These are phyloP conservation scores for Pestalotiopsis sp. DNA, from an alignment of 2,329 filamentous ascomycete species.

Conservation along the genomic window DNA sequence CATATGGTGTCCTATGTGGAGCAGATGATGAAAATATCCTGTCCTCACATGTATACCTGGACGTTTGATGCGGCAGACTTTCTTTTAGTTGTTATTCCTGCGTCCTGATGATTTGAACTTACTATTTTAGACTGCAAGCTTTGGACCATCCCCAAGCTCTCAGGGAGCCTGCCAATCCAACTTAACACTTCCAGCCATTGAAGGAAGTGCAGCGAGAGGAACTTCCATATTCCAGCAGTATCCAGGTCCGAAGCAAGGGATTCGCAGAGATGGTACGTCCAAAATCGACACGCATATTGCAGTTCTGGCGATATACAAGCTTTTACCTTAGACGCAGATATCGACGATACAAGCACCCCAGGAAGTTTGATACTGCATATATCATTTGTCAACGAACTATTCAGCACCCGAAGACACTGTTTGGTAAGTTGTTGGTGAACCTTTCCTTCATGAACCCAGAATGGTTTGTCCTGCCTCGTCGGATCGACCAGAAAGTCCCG, in stretches of 20 bases:
- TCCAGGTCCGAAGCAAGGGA: slow-evolving; percentile 26
- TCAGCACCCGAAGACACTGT: not conserved
- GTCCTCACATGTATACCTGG: too few species aligned
- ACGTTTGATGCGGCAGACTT: too few species aligned
- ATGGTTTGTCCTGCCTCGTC: not conserved
- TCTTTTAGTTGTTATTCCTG: slow-evolving; percentile 13
- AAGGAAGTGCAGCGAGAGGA: slow-evolving; percentile 38
- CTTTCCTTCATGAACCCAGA: not conserved
- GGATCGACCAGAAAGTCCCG: not conserved
- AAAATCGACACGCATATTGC: slow-evolving; percentile 41
- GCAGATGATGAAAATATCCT: not conserved
- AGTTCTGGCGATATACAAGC: slow-evolving; percentile 27
- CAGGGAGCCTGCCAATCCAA: slow-evolving; percentile 24
- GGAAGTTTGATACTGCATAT: slow-evolving; percentile 21
- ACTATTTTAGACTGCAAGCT: slow-evolving; percentile 8
- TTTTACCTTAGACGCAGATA: slow-evolving; percentile 23
- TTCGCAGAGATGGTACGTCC: slow-evolving; percentile 33
- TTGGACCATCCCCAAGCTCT: slow-evolving; percentile 19
- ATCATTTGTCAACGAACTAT: not conserved
- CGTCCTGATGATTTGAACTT: slow-evolving; percentile 13
- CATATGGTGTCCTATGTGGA: slow-evolving; percentile 6
- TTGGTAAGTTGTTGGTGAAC: not conserved
- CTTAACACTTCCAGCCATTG: slow-evolving; percentile 42
- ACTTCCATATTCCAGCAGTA: slow-evolving; percentile 28
- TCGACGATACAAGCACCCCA: slow-evolving; percentile 22